phyloP scores from a whole-genome alignment of 208 protist genomes.

The Crithidia acanthocephali region DNA sequence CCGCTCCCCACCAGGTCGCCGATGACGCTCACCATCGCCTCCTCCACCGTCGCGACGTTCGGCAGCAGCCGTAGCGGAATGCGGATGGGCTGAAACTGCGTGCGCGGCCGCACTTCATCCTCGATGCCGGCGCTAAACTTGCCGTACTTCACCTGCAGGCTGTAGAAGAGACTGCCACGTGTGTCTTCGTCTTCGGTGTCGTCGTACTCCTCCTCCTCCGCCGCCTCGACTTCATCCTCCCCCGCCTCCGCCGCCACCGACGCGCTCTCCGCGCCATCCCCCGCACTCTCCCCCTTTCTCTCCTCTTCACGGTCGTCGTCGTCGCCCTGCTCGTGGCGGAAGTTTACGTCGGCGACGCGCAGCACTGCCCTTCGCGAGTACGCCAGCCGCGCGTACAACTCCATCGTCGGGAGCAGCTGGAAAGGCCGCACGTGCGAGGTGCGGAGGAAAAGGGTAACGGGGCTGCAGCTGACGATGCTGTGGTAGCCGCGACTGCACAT shows the following conservation, averaged over 20 bases:
- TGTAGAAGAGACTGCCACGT: constrained; percentile 19
- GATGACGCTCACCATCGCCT: constrained; percentile 24
- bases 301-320: neutral
- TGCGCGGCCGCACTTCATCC: constrained; percentile 21
- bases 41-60: constrained; percentile 19
- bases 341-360: constrained; percentile 15
- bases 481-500: constrained; percentile 47
- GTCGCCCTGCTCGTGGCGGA: neutral
- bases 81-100: constrained; percentile 20
- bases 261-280: neutral
- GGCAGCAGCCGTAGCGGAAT: constrained; percentile 20
- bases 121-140: constrained; percentile 14
- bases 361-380: constrained; percentile 27
- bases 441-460: constrained; percentile 60
- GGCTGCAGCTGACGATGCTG: constrained; percentile 67
- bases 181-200: constrained; percentile 4
- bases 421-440: constrained; percentile 23
- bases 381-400: constrained; percentile 35
- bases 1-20: constrained; percentile 18
- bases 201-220: neutral
- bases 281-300: neutral
- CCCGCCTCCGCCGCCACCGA: neutral
- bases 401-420: constrained; percentile 35
- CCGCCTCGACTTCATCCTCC: too few species aligned
- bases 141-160: constrained; percentile 19